Percentiles rank a stretch among this genome's conserved stretches.
These are phyloP conservation scores for Thelephora ganbajun DNA, from an alignment of 768 basidiomycete species.

Conservation along the genomic window DNA sequence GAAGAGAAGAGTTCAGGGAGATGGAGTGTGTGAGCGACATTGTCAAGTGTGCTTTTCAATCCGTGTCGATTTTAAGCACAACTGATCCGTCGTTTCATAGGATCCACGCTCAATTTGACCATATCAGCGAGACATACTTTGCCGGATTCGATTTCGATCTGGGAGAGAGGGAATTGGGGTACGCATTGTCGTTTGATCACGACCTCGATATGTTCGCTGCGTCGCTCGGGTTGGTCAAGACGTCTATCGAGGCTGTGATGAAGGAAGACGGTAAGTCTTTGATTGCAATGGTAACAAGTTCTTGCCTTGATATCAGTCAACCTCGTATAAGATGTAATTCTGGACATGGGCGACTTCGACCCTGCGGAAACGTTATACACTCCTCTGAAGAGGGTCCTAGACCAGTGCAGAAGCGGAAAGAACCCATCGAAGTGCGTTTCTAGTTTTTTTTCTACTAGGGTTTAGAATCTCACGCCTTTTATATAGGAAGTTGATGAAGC, in stretches of 20 bases:
- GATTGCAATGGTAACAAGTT: not conserved
- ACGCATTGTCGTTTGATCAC: constrained; percentile 68
- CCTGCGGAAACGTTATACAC: constrained; percentile 64
- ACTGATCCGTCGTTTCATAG: constrained; percentile 24
- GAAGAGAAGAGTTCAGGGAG: constrained; percentile 84
- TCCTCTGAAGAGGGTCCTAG: constrained; percentile 71
- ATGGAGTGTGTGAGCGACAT: constrained; percentile 89
- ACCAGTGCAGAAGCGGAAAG: constrained; percentile 73
- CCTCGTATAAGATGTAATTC: constrained; percentile 39
- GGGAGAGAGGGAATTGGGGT: constrained; percentile 80
- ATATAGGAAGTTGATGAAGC: constrained; percentile 76
- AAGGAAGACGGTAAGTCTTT: constrained; percentile 56
- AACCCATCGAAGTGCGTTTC: constrained; percentile 56
- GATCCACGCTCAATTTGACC: constrained; percentile 87
- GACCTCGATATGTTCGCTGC: constrained; percentile 93
- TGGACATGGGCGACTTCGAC: constrained; percentile 65
- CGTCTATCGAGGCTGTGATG: constrained; percentile 57
- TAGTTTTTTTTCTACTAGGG: not conserved
- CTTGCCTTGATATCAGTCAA: not conserved
- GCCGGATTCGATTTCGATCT: constrained; percentile 72
- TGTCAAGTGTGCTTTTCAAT: constrained; percentile 44
- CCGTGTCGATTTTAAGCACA: not conserved
- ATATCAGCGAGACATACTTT: constrained; percentile 82
- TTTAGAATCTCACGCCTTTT: not conserved
- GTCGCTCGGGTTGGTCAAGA: constrained; percentile 82